phyloP scores from a whole-genome alignment of 768 basidiomycete species.

The Dioszegia crocea region DNA sequence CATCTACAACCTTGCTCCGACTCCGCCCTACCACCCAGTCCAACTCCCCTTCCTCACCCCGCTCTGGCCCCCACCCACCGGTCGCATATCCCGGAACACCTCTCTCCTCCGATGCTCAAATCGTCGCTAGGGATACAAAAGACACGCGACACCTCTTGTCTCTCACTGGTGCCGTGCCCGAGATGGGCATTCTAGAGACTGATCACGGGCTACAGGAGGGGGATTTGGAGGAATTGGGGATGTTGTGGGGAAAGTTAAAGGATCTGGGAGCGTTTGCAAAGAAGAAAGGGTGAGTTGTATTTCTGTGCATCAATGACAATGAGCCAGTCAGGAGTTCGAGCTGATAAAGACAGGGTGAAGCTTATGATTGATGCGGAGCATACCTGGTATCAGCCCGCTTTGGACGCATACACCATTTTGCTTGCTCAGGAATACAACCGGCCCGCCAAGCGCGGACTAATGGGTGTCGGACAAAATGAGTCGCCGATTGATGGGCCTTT shows the following conservation, averaged over 20 bases:
- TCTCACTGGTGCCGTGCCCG: conserved; percentile 28
- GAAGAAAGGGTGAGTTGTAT: conserved; percentile 48
- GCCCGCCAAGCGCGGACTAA: conserved; percentile 8
- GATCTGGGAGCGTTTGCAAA: conserved; percentile 64
- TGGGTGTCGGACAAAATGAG: conserved; percentile 10
- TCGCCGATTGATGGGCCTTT: conserved; percentile 27
- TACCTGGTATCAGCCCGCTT: conserved; percentile 62
- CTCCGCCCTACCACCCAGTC: conserved; percentile 34
- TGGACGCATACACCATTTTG: conserved; percentile 72
- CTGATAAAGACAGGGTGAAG: conserved; percentile 56
- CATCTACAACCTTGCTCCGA: conserved; percentile 47
- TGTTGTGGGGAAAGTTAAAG: conserved; percentile 61
- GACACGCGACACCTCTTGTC: conserved; percentile 17
- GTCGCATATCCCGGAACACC: conserved; percentile 37
- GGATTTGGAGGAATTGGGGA: conserved; percentile 62
- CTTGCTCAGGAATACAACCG: conserved; percentile 75
- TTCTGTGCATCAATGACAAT: not conserved
- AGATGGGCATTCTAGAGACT: conserved; percentile 33
- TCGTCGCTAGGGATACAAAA: conserved; percentile 56
- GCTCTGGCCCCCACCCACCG: conserved; percentile 46
- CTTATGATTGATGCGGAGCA: conserved; percentile 84
- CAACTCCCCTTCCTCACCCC: conserved; percentile 25
- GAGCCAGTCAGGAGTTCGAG: not conserved
- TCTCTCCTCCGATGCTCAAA: conserved; percentile 52
- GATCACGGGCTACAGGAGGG: conserved; percentile 54